Conservation (phyloP, 1,139 yeast species). For the Nematodospora anomalae region DNA sequence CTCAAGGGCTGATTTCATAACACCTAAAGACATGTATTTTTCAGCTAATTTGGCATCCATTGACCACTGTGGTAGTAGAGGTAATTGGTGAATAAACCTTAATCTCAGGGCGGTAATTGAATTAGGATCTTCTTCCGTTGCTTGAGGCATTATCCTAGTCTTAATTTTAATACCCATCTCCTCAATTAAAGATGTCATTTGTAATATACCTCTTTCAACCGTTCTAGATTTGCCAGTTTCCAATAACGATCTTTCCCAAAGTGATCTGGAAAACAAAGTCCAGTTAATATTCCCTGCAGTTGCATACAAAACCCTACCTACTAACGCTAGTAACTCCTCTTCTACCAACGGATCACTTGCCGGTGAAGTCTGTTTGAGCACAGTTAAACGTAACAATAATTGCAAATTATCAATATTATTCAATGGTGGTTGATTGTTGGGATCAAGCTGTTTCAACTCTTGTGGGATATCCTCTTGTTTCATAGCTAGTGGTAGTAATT, state of each 20-base stretch:
- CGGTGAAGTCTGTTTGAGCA: conserved; percentile 72
- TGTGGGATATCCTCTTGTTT: conserved; percentile 64
- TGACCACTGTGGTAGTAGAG: conserved; percentile 82
- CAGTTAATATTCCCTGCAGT: conserved; percentile 58
- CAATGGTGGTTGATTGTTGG: conserved; percentile 77
- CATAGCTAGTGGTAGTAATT: conserved; percentile 59
- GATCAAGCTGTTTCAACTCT: conserved; percentile 59
- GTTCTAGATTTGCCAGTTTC: conserved; percentile 84
- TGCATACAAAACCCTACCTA: conserved; percentile 65
- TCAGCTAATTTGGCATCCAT: conserved; percentile 85
- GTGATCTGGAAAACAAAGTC: conserved; percentile 76
- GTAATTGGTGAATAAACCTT: conserved; percentile 70
- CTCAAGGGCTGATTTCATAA: conserved; percentile 82
- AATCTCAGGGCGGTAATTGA: conserved; percentile 53
- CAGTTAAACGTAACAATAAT: conserved; percentile 63
- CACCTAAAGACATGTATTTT: conserved; percentile 83
- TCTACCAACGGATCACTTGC: conserved; percentile 67
- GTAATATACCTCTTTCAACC: conserved; percentile 89
- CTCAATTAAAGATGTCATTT: conserved; percentile 89
- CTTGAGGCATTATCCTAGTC: conserved; percentile 58
- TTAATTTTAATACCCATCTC: conserved; percentile 76
- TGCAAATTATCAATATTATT: conserved; percentile 72
- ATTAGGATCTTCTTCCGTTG: conserved; percentile 24
- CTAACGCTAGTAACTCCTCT: conserved; percentile 78
- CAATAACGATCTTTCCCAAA: conserved; percentile 86